phyloP scores from a whole-genome alignment of 2,329 filamentous ascomycete genomes.

The Trichoderma endophyticum region DNA sequence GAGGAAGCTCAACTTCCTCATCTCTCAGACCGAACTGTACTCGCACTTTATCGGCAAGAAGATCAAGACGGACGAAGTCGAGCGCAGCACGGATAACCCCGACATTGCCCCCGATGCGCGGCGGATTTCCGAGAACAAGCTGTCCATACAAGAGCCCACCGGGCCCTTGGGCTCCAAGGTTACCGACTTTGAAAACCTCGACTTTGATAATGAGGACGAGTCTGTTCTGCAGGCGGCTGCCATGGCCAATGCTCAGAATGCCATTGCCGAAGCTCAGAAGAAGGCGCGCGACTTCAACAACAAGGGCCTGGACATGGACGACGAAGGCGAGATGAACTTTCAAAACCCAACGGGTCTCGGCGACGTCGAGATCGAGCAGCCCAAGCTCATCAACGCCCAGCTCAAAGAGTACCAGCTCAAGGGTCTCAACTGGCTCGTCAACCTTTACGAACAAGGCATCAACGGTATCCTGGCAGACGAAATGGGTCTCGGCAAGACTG shows the following conservation, averaged over 20 bases:
- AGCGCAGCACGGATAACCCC: constrained; percentile 80
- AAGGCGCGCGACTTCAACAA: constrained; percentile 93
- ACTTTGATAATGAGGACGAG: constrained; percentile 95
- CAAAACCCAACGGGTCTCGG: constrained; percentile 95
- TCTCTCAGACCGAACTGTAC: constrained; percentile 97
- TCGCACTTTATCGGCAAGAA: constrained; percentile 99
- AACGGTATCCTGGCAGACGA: constrained; percentile 98
- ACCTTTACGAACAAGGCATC: constrained; percentile 98
- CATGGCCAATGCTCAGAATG: constrained; percentile 92
- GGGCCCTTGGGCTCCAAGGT: constrained; percentile 65
- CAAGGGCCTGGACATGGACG: constrained; percentile 65
- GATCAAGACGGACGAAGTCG: constrained; percentile 95
- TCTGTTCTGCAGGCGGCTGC: constrained; percentile 75
- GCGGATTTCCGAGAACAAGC: constrained; percentile 38
- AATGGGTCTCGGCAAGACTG: constrained; percentile 99
- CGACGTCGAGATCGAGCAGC: constrained; percentile 90
- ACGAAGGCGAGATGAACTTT: constrained; percentile 99
- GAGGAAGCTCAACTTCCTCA: constrained; percentile 98
- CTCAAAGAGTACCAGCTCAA: constrained; percentile 99
- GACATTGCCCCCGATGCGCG: constrained; percentile 58
- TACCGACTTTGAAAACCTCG: constrained; percentile 89
- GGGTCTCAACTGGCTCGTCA: constrained; percentile 98
- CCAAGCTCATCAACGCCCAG: constrained; percentile 87
- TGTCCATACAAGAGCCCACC: constrained; percentile 51
- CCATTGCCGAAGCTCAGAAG: constrained; percentile 89